These are phyloP conservation scores for Calonectria pseudoturangicola DNA, from an alignment of 2,329 filamentous ascomycete genomes.

Conservation along the genomic window DNA sequence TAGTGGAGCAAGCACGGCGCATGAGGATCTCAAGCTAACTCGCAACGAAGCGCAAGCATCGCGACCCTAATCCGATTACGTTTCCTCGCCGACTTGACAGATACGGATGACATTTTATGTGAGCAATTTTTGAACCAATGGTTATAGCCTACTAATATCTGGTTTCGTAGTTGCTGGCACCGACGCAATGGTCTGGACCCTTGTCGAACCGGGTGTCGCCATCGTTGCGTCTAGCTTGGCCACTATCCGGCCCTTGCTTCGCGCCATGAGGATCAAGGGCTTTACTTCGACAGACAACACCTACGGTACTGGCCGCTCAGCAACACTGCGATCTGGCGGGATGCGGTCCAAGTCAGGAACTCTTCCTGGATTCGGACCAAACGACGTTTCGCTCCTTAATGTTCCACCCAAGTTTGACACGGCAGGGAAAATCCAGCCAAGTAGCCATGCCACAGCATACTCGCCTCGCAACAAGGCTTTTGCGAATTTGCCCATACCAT, in stretches of 20 bases:
- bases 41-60: slow-evolving; percentile 66
- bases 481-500: slow-evolving; percentile 38
- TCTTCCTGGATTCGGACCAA: slow-evolving; percentile 56
- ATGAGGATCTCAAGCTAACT: slow-evolving; percentile 39
- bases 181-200: slow-evolving; percentile 73
- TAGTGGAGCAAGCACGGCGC: neutral
- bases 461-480: slow-evolving; percentile 48
- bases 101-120: slow-evolving; percentile 70
- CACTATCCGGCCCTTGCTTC: slow-evolving; percentile 73
- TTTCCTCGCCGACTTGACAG: slow-evolving; percentile 67
- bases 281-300: slow-evolving; percentile 66
- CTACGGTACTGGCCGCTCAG: slow-evolving; percentile 56
- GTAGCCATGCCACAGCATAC: slow-evolving; percentile 46
- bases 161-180: slow-evolving; percentile 65
- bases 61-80: slow-evolving; percentile 72
- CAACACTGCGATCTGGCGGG: slow-evolving; percentile 50
- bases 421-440: slow-evolving; percentile 25
- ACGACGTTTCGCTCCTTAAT: slow-evolving; percentile 61
- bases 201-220: slow-evolving; percentile 74
- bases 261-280: slow-evolving; percentile 67
- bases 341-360: slow-evolving; percentile 42
- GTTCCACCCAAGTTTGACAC: slow-evolving; percentile 47
- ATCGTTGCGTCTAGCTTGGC: slow-evolving; percentile 73
- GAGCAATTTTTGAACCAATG: slow-evolving; percentile 38
- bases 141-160: slow-evolving; percentile 40